phyloP scores from a whole-genome alignment of 2,329 filamentous ascomycete genomes.

The Botrytis cinerea region DNA sequence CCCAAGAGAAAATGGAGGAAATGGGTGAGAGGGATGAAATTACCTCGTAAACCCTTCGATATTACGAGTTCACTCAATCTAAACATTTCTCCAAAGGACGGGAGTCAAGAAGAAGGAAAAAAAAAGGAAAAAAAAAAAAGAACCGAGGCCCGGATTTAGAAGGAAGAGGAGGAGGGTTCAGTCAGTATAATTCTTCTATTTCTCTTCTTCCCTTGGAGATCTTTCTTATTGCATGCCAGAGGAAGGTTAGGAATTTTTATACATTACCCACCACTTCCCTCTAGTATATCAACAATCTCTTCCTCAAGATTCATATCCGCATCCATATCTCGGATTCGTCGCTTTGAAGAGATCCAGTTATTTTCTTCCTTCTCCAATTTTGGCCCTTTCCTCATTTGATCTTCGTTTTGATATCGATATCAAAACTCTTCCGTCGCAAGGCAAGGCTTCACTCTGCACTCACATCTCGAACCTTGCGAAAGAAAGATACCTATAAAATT shows the following conservation, averaged over 20 bases:
- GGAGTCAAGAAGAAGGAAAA: neutral
- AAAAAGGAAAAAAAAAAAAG: neutral
- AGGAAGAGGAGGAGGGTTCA: neutral
- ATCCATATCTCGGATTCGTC: neutral
- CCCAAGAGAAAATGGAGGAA: neutral
- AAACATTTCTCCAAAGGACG: neutral
- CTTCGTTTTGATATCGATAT: constrained; percentile 1
- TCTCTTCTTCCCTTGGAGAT: neutral
- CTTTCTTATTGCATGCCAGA: constrained; percentile 5
- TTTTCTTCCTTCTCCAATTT: neutral
- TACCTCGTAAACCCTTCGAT: neutral
- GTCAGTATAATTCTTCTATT: neutral
- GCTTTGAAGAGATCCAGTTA: neutral
- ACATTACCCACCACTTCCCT: neutral
- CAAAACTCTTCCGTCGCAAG: neutral
- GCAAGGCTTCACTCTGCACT: neutral
- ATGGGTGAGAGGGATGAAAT: neutral
- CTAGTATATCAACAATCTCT: constrained; percentile 1
- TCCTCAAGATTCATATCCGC: neutral
- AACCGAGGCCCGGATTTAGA: constrained; percentile 9
- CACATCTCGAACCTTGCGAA: neutral
- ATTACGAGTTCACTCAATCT: neutral
- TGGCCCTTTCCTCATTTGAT: constrained; percentile 12
- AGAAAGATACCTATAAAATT: neutral
- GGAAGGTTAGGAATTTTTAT: constrained; percentile 2